Evolutionary conservation across 192 early-diverging fungal species (phyloP).

Genomic region (Backusella circina): DNA sequence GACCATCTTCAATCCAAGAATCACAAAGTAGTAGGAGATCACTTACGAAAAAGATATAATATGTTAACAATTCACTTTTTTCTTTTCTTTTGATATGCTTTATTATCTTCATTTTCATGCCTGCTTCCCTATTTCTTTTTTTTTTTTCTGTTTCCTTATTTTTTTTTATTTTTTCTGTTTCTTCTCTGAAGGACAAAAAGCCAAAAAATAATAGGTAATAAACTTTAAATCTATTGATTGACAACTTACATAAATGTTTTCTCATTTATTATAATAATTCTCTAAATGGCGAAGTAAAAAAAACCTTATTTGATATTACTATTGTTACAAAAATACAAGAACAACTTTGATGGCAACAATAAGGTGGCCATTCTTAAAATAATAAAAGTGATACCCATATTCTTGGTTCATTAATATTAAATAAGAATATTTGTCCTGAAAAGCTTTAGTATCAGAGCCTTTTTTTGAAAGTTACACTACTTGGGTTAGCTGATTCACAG

Average conservation of each 20-base stretch:
- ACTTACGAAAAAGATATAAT: not conserved
- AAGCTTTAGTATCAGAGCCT: not conserved
- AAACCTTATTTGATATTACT: not conserved
- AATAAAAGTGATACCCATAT: not conserved
- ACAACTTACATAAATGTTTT: not conserved
- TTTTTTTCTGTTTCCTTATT: not conserved
- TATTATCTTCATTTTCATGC: not conserved
- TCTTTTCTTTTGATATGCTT: not conserved
- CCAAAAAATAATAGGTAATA: not conserved
- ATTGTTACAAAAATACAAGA: not conserved
- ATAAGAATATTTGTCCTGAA: not conserved
- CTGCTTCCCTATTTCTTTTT: not conserved
- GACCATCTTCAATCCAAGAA: slow-evolving; percentile 8
- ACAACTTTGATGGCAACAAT: not conserved
- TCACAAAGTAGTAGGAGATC: slow-evolving; percentile 1
- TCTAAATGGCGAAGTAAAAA: not conserved
- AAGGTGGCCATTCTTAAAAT: not conserved
- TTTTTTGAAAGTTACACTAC: not conserved
- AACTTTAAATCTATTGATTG: not conserved
- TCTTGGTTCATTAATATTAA: not conserved
- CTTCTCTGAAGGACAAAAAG: not conserved
- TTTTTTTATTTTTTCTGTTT: not conserved
- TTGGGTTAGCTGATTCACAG: not conserved
- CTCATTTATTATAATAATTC: not conserved
- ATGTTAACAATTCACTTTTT: not conserved